A percentile compares a stretch with the other conserved stretches of the same genome.
phyloP scores from a whole-genome alignment of 495 filamentous ascomycete genomes.

The Hyaloscypha finlandica region DNA sequence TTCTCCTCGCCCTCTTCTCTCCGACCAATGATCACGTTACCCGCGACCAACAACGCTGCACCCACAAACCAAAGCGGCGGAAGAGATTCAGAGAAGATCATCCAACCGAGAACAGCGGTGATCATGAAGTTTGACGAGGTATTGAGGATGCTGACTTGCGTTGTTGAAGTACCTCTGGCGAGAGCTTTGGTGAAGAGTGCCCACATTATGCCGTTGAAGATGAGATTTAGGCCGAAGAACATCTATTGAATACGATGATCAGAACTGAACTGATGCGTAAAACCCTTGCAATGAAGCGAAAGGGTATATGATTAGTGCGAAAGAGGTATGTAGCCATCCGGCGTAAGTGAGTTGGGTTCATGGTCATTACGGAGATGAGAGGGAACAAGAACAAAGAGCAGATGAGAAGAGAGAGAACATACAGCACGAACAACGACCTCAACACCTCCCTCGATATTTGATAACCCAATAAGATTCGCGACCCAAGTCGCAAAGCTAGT shows the following conservation, averaged over 20 bases:
- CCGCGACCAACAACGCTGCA: conserved; percentile 79
- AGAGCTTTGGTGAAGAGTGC: conserved; percentile 82
- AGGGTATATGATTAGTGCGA: neutral
- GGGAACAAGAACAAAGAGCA: neutral
- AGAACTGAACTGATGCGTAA: neutral
- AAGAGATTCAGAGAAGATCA: conserved; percentile 71
- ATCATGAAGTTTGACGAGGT: conserved; percentile 90
- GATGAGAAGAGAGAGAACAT: conserved; percentile 38
- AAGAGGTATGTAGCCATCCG: neutral
- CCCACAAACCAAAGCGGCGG: conserved; percentile 87
- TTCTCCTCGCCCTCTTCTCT: conserved; percentile 58
- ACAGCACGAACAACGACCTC: conserved; percentile 71
- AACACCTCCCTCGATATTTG: conserved; percentile 52
- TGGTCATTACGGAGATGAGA: neutral
- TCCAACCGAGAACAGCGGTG: conserved; percentile 79
- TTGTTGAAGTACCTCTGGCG: conserved; percentile 78
- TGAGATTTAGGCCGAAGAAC: conserved; percentile 85
- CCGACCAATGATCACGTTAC: conserved; percentile 87
- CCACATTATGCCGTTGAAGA: conserved; percentile 97
- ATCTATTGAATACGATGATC: conserved; percentile 37
- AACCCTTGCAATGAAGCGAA: neutral
- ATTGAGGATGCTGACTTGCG: conserved; percentile 90
- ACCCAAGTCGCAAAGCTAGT: conserved; percentile 65
- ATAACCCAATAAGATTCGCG: conserved; percentile 60
- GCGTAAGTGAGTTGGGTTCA: too few species aligned